Evolutionary conservation across 1,284 basidiomycete species (phyloP).

Genomic region (Ceratobasidium sp.): DNA sequence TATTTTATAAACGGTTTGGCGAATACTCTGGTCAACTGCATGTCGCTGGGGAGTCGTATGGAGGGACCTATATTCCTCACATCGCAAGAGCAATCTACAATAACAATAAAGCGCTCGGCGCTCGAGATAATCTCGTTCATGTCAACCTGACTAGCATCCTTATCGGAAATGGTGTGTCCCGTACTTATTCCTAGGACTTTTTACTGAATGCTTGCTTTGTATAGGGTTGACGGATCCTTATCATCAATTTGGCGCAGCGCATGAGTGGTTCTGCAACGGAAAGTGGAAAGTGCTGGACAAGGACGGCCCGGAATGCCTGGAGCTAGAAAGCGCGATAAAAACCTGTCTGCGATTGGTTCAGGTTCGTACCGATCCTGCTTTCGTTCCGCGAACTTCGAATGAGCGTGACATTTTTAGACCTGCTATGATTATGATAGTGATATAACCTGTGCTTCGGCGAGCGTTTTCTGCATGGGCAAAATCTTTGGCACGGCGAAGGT

Average conservation of each 20-base stretch:
- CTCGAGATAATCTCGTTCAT: conserved; percentile 45
- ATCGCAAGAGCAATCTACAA: conserved; percentile 57
- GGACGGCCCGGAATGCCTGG: conserved; percentile 50
- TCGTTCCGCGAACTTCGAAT: too few relatives aligned
- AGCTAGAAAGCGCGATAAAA: conserved; percentile 49
- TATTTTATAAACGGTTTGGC: conserved; percentile 58
- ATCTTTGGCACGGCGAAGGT: neutral
- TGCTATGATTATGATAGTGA: conserved; percentile 55
- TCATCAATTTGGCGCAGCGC: conserved; percentile 55
- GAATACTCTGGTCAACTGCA: conserved; percentile 49
- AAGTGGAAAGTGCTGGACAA: conserved; percentile 53
- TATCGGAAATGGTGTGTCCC: conserved; percentile 55
- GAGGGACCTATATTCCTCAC: conserved; percentile 59
- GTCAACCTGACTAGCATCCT: conserved; percentile 59
- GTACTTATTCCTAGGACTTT: neutral
- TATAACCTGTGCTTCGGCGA: conserved; percentile 62
- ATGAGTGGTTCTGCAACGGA: conserved; percentile 57
- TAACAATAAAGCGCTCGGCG: conserved; percentile 51
- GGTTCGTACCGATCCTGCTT: neutral
- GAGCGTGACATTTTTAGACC: neutral
- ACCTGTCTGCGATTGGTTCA: conserved; percentile 51
- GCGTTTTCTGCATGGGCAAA: conserved; percentile 45
- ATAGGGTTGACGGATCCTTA: conserved; percentile 54
- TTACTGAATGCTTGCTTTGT: neutral
- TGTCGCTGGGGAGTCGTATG: conserved; percentile 65